Base-by-base conservation (phyloP, 176 grass and related monocot genomes). In the Oryza glaberrima region DNA sequence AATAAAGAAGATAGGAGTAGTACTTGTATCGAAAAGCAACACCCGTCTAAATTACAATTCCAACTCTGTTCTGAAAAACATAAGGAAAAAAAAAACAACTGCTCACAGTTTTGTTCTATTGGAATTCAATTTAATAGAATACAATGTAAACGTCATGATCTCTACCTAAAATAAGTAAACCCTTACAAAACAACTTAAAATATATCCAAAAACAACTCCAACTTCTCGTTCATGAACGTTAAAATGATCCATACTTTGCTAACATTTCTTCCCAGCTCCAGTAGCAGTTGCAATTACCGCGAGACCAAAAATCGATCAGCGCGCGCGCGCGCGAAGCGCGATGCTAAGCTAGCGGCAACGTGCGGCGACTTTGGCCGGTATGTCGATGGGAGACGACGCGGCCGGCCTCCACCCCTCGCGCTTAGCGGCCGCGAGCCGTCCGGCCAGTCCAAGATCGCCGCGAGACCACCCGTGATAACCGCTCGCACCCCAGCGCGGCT, bases 321-420 rank as follows among this genome's bases (percentile, higher is more conserved):
- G 66, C 35, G 20, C n/a, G 40, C 19, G 11, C 40, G 40, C 40
- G 40, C 7, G 40, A 41, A 41, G 40, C 40, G 6, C 43, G 60
- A 19, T 22, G 34, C 68, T 40, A n/a, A 45, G 69, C 75, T 63
- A 48, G 66, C 52, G 86, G 32, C 73, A 34, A 1, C 41, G 20
- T 8, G 19, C 48, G 15, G 64, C 51, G 17, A 25, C 56, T 47
- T 73, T 65, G 16, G 9, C 47, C 3, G 88, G 75, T 79, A 76
- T 83, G 47, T 76, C 60, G 36, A 83, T 78, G 9, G 75, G 79
- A 40, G 77, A 76, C 65, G 88, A 84, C 64, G 60, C 20, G 49
- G 26, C 79, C 26, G 46, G 70, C 40, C 58, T 56, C 81, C 82
- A 71, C 70, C 14, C 65, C 11, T 75, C 71, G n/a, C 22, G 48